These are phyloP conservation scores for Acanthamoeba rhysodes DNA, from an alignment of 208 protist species.

Conservation along the genomic window DNA sequence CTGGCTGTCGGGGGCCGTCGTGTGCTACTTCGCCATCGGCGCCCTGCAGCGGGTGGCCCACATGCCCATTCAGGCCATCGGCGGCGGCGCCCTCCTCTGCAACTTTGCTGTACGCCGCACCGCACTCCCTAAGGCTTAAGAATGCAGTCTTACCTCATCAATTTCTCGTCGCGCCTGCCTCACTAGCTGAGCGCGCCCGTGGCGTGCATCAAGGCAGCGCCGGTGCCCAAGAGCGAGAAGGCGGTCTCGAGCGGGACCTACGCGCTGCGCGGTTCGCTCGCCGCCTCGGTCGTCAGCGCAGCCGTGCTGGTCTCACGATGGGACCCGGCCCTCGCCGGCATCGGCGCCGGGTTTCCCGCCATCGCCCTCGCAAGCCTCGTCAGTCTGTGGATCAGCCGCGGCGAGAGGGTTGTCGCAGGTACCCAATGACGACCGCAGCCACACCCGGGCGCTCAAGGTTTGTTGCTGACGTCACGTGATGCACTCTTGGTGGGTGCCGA, in stretches of 20 bases:
- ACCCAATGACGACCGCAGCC: background rate
- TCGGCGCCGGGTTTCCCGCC: background rate
- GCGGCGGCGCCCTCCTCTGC: background rate
- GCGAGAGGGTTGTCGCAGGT: background rate
- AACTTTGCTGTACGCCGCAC: background rate
- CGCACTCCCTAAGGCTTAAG: background rate
- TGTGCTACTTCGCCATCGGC: background rate
- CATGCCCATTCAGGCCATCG: background rate
- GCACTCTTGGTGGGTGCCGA: background rate
- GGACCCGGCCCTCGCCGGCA: background rate
- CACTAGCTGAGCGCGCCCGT: background rate
- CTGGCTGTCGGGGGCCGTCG: background rate
- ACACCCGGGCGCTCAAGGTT: background rate
- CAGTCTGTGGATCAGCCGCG: background rate
- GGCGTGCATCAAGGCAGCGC: background rate
- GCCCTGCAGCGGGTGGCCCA: background rate
- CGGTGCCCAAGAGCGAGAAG: background rate
- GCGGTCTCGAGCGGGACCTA: background rate
- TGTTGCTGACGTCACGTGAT: background rate
- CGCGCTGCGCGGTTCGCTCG: background rate
- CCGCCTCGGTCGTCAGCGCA: background rate
- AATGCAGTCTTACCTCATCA: background rate
- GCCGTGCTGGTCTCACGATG: background rate
- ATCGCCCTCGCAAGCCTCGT: background rate
- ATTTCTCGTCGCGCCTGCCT: background rate